Evolutionary conservation across 2,329 filamentous ascomycete species (phyloP).

Genomic region (Aspergillus japonicus): DNA sequence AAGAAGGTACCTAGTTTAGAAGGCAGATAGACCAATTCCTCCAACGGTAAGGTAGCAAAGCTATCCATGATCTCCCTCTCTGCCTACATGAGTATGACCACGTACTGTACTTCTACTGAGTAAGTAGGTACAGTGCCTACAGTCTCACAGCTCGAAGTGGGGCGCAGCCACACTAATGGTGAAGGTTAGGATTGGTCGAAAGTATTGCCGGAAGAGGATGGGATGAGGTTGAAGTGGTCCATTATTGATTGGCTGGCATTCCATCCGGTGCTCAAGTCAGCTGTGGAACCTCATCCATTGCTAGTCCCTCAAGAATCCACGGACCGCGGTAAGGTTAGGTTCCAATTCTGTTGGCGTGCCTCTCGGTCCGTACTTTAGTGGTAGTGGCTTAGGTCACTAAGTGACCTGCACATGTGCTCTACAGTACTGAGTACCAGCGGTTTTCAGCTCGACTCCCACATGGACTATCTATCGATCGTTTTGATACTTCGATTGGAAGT

Average conservation of each 20-base stretch:
- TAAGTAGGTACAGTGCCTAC: no score
- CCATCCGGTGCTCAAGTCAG: constrained; percentile 16
- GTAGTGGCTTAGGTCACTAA: constrained; percentile 5
- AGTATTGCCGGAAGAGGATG: constrained; percentile 13
- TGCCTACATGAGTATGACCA: no score
- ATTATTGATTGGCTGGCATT: constrained; percentile 26
- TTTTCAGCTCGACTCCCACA: no score
- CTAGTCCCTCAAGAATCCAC: not conserved
- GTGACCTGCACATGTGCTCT: constrained; percentile 1
- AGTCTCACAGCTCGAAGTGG: no score
- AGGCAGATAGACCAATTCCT: no score
- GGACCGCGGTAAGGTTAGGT: not conserved
- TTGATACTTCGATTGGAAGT: no score
- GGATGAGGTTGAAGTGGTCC: constrained; percentile 15
- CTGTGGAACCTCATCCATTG: not conserved
- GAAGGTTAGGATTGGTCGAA: not conserved
- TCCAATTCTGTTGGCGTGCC: not conserved
- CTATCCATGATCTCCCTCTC: no score
- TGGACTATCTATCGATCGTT: no score
- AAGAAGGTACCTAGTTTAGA: no score
- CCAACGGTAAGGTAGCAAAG: no score
- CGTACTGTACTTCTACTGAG: no score
- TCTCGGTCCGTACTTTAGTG: constrained; percentile 2
- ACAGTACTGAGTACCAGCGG: no score
- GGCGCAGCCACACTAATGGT: not conserved